These are phyloP conservation scores for Pulveroboletus sp. DNA, from an alignment of 768 basidiomycete species.

Conservation along the genomic window DNA sequence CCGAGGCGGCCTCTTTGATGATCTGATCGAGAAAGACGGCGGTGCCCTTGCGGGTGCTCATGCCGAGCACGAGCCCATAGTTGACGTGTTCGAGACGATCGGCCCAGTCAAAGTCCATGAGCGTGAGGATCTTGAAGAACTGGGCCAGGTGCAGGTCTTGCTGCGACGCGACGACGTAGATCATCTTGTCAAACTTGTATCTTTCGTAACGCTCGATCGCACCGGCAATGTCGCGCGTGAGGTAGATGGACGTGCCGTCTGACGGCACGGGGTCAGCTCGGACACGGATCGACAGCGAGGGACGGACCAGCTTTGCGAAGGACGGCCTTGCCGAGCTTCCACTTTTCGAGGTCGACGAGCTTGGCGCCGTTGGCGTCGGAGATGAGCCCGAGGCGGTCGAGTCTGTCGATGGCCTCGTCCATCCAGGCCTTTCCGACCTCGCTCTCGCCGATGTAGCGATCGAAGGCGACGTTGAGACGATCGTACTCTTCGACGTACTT, in stretches of 20 bases:
- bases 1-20: constrained; percentile 77
- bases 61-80: constrained; percentile 88
- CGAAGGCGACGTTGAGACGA: constrained; percentile 85
- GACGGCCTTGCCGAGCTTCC: constrained; percentile 89
- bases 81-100: constrained; percentile 81
- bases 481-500: constrained; percentile 89
- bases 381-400: constrained; percentile 72
- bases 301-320: constrained; percentile 75
- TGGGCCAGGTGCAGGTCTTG: constrained; percentile 87
- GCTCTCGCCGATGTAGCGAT: constrained; percentile 90
- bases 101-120: constrained; percentile 91
- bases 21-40: constrained; percentile 95
- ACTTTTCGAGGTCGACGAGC: constrained; percentile 82
- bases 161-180: constrained; percentile 87
- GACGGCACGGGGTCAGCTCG: neutral
- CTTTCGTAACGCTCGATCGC: constrained; percentile 90
- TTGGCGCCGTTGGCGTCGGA: constrained; percentile 78
- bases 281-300: too few species aligned
- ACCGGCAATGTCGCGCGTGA: constrained; percentile 92
- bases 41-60: constrained; percentile 92
- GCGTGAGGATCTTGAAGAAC: constrained; percentile 88
- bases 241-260: constrained; percentile 94
- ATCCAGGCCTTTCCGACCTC: constrained; percentile 70
- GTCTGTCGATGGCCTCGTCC: constrained; percentile 61
- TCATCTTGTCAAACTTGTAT: constrained; percentile 89